Percentiles rank a stretch among this genome's conserved stretches.
Conservation (phyloP, 192 early-diverging fungal genomes). For the Chytriomyces confervae region DNA sequence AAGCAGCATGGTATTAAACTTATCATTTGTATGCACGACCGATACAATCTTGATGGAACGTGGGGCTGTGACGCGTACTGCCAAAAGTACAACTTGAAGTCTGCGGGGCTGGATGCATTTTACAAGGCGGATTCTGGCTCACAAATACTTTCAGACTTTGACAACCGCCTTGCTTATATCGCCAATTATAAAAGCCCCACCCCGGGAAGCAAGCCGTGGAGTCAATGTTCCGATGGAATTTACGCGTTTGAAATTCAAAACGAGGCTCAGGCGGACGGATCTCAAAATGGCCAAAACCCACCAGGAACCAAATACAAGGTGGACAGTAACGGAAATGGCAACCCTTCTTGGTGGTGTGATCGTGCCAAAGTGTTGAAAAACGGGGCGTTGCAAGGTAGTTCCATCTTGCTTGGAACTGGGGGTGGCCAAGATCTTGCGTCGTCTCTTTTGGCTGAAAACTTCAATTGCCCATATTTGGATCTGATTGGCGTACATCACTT, state of each 20-base stretch:
- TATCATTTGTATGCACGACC: slow-evolving; percentile 35
- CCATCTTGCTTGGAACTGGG: slow-evolving; percentile 28
- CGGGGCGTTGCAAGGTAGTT: not conserved
- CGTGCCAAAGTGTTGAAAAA: slow-evolving; percentile 22
- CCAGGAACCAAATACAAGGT: not conserved
- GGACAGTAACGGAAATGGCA: slow-evolving; percentile 7
- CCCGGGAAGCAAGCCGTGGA: slow-evolving; percentile 5
- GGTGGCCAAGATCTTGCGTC: slow-evolving; percentile 26
- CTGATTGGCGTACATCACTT: slow-evolving; percentile 36
- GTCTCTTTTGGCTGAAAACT: slow-evolving; percentile 24
- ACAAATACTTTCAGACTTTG: not conserved
- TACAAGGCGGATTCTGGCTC: slow-evolving; percentile 14
- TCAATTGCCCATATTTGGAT: slow-evolving; percentile 29
- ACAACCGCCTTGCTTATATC: slow-evolving; percentile 30
- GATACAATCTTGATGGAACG: slow-evolving; percentile 25
- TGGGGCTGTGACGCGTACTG: slow-evolving; percentile 40
- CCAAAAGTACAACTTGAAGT: not conserved
- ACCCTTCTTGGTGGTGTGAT: slow-evolving; percentile 35
- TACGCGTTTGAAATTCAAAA: slow-evolving; percentile 38
- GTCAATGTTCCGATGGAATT: slow-evolving; percentile 18
- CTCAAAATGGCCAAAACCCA: not conserved
- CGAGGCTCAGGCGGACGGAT: slow-evolving; percentile 29
- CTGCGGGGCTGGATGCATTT: slow-evolving; percentile 1
- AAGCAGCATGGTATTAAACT: slow-evolving; percentile 29
- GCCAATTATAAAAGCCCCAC: slow-evolving; percentile 20